phyloP scores from a whole-genome alignment of 2,329 filamentous ascomycete genomes.

The Aspergillus cejpii region DNA sequence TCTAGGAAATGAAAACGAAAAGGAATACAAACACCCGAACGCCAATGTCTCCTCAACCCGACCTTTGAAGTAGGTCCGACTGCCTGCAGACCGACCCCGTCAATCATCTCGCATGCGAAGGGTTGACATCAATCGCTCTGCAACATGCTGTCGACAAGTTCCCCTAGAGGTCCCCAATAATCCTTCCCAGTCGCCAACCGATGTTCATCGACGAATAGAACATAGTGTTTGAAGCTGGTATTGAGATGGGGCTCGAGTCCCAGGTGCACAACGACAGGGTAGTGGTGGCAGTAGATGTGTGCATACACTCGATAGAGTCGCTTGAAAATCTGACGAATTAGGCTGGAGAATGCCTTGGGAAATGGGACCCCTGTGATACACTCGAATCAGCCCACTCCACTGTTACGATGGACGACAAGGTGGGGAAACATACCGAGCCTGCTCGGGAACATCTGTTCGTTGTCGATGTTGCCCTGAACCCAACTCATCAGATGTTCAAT shows the following conservation, averaged over 20 bases:
- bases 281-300: slow-evolving; percentile 99
- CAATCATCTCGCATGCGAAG: not conserved
- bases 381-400: not conserved
- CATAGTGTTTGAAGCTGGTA: slow-evolving; percentile 99
- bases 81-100: slow-evolving; percentile 4
- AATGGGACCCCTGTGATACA: slow-evolving; percentile 69
- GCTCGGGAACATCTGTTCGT: slow-evolving; percentile 90
- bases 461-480: slow-evolving; percentile 93
- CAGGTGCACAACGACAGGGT: slow-evolving; percentile 89
- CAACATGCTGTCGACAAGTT: slow-evolving; percentile 96
- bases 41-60: slow-evolving; percentile 8
- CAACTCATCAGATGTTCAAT: slow-evolving; percentile 97
- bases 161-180: slow-evolving; percentile 92
- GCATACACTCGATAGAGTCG: slow-evolving; percentile 97
- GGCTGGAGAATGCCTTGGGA: slow-evolving; percentile 79
- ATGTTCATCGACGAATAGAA: slow-evolving; percentile 97
- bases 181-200: slow-evolving; percentile 86
- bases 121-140: slow-evolving; percentile 63
- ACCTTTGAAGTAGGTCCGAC: not conserved
- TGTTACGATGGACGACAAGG: not conserved
- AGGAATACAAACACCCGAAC: slow-evolving; percentile 13
- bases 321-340: slow-evolving; percentile 96
- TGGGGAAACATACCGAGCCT: slow-evolving; percentile 62
- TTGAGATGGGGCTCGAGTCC: slow-evolving; percentile 96
- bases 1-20: slow-evolving; percentile 1